Percentiles rank a stretch among this genome's conserved stretches.
phyloP scores from a whole-genome alignment of 1,284 basidiomycete genomes.

The Psilocybe mexicana region DNA sequence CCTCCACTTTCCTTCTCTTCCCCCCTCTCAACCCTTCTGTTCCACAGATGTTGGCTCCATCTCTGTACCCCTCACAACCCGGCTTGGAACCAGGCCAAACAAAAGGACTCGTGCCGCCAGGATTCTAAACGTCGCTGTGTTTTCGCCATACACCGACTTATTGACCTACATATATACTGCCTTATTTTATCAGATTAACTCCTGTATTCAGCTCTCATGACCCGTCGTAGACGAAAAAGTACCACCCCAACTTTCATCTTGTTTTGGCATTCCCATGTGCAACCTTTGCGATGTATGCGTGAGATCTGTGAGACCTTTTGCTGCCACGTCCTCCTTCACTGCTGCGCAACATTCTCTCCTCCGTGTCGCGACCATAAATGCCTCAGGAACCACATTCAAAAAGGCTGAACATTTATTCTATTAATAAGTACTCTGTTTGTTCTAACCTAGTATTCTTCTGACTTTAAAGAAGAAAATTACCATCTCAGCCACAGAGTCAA shows the following conservation, averaged over 20 bases:
- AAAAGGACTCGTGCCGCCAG: conserved; percentile 75
- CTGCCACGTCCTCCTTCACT: conserved; percentile 9
- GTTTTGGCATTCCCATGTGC: conserved; percentile 15
- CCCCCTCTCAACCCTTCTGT: conserved; percentile 16
- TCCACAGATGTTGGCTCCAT: conserved; percentile 67
- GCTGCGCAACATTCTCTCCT: conserved; percentile 19
- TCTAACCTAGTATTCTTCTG: conserved; percentile 23
- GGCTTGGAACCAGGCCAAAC: conserved; percentile 46
- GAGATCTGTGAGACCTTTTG: conserved; percentile 15
- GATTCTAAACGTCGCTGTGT: conserved; percentile 49
- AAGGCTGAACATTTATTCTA: conserved; percentile 15
- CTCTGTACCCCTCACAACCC: conserved; percentile 44
- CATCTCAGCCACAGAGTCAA: conserved; percentile 11
- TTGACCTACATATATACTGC: conserved; percentile 25
- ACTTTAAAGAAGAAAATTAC: conserved; percentile 14
- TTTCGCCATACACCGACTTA: conserved; percentile 9
- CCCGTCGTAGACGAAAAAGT: conserved; percentile 13
- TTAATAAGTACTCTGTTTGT: conserved; percentile 14
- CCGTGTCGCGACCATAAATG: conserved; percentile 1
- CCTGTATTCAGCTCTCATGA: conserved; percentile 25
- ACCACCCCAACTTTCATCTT: conserved; percentile 23
- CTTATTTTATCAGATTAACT: conserved; percentile 20
- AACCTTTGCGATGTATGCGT: conserved; percentile 12
- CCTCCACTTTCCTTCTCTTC: conserved; percentile 15
- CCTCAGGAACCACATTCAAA: conserved; percentile 11